phyloP scores from a whole-genome alignment of 371 early-diverging fungal genomes.

The Syncephalastrum sp. region DNA sequence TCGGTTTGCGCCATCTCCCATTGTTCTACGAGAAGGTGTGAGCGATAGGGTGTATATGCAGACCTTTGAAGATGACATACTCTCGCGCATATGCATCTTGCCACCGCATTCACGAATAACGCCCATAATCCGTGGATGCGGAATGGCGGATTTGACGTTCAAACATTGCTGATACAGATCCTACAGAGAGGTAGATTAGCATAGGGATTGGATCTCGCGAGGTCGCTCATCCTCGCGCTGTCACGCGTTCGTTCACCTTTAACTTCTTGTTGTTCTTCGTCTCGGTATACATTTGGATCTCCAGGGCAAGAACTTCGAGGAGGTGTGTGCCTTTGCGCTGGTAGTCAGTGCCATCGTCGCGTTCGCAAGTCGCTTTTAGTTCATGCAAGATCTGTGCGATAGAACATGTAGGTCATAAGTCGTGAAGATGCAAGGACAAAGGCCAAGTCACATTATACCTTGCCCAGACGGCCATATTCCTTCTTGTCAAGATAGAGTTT shows the following conservation, averaged over 20 bases:
- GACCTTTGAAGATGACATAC: constrained; percentile 36
- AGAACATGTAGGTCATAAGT: background rate
- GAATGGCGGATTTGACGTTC: constrained; percentile 89
- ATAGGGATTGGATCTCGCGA: background rate
- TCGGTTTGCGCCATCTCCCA: constrained; percentile 93
- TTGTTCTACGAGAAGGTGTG: constrained; percentile 51
- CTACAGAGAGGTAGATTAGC: constrained; percentile 17
- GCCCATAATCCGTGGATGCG: constrained; percentile 96
- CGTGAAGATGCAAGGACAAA: background rate
- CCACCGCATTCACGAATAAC: constrained; percentile 97
- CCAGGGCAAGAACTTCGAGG: constrained; percentile 87
- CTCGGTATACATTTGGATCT: constrained; percentile 92
- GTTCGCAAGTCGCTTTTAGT: constrained; percentile 74
- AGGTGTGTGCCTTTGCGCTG: constrained; percentile 90
- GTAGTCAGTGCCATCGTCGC: constrained; percentile 82
- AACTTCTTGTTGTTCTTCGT: constrained; percentile 86
- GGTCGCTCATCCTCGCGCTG: too few relatives aligned
- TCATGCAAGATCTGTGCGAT: constrained; percentile 66
- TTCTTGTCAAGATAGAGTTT: constrained; percentile 87
- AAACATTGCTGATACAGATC: constrained; percentile 86
- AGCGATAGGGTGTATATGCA: background rate
- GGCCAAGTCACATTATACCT: constrained; percentile 26
- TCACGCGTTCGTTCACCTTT: constrained; percentile 49
- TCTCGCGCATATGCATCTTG: constrained; percentile 96
- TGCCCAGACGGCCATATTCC: constrained; percentile 70